Evolutionary conservation across 306 rosid species (phyloP), one percentile per base, ranked within the genome.

Genomic region (Argentina anserina): DNA sequence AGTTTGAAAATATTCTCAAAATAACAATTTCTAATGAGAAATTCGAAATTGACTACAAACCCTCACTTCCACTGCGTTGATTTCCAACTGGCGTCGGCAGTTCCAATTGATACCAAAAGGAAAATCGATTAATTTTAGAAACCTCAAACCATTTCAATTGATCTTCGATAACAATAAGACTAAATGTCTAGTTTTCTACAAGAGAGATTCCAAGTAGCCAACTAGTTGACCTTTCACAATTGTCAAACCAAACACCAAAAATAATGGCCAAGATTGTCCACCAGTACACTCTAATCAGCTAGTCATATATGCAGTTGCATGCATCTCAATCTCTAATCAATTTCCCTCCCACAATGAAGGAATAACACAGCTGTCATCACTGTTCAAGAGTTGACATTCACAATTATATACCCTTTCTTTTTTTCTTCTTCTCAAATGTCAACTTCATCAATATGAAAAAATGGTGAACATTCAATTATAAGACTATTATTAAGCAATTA

Each of bases 191-290:
- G n/a, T n/a, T n/a, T n/a, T n/a, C n/a, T n/a, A n/a, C n/a, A n/a
- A n/a, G 63, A 56, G 36, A 25, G 34, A 9, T 13, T 25, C 20
- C 15, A 10, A 56, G 15, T 26, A 29, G 18, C 7, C 23, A 59
- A 59, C 12, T 2, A 29, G 65, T 28, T 29, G 65, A 31, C 37
- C 65, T 59, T 59, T 7, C 36, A 28, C 1, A 15, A 14, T 29
- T 59, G 23, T 59, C 65, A 29, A 15, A 28, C 65, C 40, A 15
- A 59, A 59, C 65, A 59, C 40, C 65, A 59, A n/a, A 59, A 59
- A 6, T 14, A 31, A 28, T 29, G 40, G 40, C 65, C 39, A 29
- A 29, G 37, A 59, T 15, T 29, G 12, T 29, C n/a, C 39, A 29
- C 37, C 40, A 26, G 5, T 23, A 11, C 3, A 56, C 33, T 26